Conservation (phyloP, 2,329 filamentous ascomycete species). For the Colletotrichum tamarilloi region DNA sequence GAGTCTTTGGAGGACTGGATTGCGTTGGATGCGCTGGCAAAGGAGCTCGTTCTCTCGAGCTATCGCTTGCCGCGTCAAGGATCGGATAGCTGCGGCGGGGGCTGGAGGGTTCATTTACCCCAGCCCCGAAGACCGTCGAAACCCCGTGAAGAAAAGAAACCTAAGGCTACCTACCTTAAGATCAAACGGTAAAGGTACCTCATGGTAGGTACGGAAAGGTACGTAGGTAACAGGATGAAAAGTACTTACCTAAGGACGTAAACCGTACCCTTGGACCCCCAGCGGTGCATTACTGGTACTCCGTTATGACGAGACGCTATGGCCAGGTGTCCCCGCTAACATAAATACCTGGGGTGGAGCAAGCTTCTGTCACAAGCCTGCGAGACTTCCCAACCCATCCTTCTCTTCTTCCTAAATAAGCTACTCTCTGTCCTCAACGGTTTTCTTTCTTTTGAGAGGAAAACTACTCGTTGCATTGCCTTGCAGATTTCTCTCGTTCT, state of each 20-base stretch:
- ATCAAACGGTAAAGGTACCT: not conserved
- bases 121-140: conserved; percentile 17
- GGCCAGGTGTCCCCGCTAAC: conserved; percentile 30
- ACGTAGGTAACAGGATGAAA: not conserved
- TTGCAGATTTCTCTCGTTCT: not conserved
- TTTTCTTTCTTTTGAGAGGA: conserved; percentile 7
- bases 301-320: conserved; percentile 34
- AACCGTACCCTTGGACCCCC: not conserved
- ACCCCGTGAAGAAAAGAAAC: conserved; percentile 10
- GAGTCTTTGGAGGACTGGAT: not conserved
- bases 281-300: not conserved
- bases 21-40: not conserved
- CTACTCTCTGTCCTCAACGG: conserved; percentile 28
- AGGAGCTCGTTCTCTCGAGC: not conserved
- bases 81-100: conserved; percentile 5
- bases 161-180: not conserved
- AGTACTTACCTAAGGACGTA: not conserved
- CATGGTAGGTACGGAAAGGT: not conserved
- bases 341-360: conserved; percentile 32
- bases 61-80: not conserved
- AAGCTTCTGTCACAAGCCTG: conserved; percentile 33
- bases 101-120: conserved; percentile 8
- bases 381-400: not conserved
- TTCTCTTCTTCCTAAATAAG: not conserved
- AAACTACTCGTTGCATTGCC: conserved; percentile 1